Evolutionary conservation across 768 basidiomycete genomes (phyloP), one percentile per base, ranked within the genome.

Genomic region (Crassisporium funariophilum): DNA sequence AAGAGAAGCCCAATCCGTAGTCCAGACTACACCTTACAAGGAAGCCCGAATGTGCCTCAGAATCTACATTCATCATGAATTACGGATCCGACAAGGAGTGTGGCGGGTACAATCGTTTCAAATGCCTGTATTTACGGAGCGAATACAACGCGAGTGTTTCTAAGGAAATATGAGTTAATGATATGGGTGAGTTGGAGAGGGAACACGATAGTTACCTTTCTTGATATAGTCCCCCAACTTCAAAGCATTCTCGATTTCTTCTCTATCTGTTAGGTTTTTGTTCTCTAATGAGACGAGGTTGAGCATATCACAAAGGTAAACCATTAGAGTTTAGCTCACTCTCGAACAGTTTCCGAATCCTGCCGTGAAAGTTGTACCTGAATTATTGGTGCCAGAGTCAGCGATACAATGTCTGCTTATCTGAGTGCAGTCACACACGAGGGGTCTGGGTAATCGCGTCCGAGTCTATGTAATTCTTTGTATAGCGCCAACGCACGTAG

Each of bases 111-210:
- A 83, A 82, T 46, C 84, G 75, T 60, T 80, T 86, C 52, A 93
- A 67, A 61, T 91, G 79, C 36, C 91, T 81, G 57, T 92, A 93
- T 66, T 93, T 93, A 53, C 86, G 78, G 35, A 93, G 67, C 1
- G 87, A 83, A 57, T 93, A 92, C 16, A 93, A 65, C 0, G 90
- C 89, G 35, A 92, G 72, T 0, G 89, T 91, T 69, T 92, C 90
- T 91, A 55, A n/a, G 15, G 17, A 23, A 31, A 17, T 17, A 34
- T 39, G 29, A 49, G 36, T 44, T 19, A 24, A 31, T 39, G 25
- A 27, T 11, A 27, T 17, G 7, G 38, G 21, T 20, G 41, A 37
- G 16, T 35, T 20, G 8, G 17, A 37, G 36, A 34, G 35, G 16
- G 34, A 23, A 59, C n/a, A n/a, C n/a, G n/a, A n/a, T n/a, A n/a